Evolutionary conservation across 495 filamentous ascomycete species (phyloP), one percentile per base, ranked within the genome.

Genomic region (Cetradonia linearis): DNA sequence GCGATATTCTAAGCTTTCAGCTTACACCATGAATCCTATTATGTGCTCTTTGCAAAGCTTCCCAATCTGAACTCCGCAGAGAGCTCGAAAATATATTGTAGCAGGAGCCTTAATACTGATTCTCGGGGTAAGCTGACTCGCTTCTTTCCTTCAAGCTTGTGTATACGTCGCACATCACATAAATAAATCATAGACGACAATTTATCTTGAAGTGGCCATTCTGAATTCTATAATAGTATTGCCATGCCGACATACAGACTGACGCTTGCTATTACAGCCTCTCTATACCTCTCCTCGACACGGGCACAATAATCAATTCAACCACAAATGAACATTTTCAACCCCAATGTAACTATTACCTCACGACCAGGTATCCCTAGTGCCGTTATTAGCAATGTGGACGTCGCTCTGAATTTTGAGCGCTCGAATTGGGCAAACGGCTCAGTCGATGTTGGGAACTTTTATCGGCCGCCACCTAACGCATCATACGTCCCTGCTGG

Each of bases 381-480:
- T 20, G 36, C 47, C 8, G 46, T 25, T 8, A n/a, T 28, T n/a
- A 59, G 18, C 14, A 44, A 59, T 33, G 31, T 33, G 1, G 8
- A 48, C 11, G 56, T 42, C 18, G 56, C 56, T 20, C 40, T 59
- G 8, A n/a, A 36, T 31, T 59, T 48, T 34, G 56, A 59, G 27
- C 56, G 40, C 31, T 49, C 56, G 8, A 59, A 25, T 27, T 59
- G 40, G 38, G 38, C 56, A 36, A 47, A 46, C 1, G 56, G 56
- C 56, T 59, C 56, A 0, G 56, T 59, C 16, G 37, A 46, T 6
- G 8, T 18, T 3, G 38, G 30, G 20, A 13, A 23, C 56, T 48
- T 59, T 31, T 59, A 59, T 34, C 37, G 38, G 10, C 33, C 14
- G 5, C 56, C 56, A 27, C 27, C 18, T 5, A 59, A 59, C 38